Evolutionary conservation across 208 protist genomes (phyloP), one percentile per base, ranked within the genome.

Genomic region (Wallacemonas rigidus): DNA sequence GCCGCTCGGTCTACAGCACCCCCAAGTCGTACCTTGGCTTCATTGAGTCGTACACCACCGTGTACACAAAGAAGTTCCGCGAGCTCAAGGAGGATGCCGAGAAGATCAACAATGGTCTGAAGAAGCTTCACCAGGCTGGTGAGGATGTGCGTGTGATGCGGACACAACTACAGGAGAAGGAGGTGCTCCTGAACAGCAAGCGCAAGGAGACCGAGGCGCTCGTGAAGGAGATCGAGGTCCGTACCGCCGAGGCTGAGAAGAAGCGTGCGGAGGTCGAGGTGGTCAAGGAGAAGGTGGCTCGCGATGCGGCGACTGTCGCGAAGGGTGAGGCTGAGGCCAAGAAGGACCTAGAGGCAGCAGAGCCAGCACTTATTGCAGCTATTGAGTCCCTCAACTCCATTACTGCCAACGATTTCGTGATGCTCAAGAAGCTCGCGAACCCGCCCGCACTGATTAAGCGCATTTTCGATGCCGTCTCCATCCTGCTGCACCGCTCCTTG

Each of bases 391-490:
- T 99, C 41, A 94, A 98, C 76, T 92, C 90, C 63, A 98, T 99
- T 71, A 96, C 85, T 35, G 71, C 95, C 5, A 87, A 89, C 71
- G 97, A 98, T 67, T 98, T 99, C 72, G 84, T 95, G 58, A 98
- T 82, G 55, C 76, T 99, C 58, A 98, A 98, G 83, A 96, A 95
- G 76, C 83, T 99, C 26, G 89, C 95, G 12, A 98, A 98, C 77
- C 98, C 98, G 41, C 98, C 98, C 35, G 87, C 96, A 58, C 80
- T 99, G 40, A 98, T 99, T 77, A 98, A 98, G 85, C 90, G 96
- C 72, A 98, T 99, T 81, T 96, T 99, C 77, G 98, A 99, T 79
- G 92, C 95, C 67, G 98, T 99, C n/a, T 90, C 97, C 9, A 95
- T 99, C 39, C 77, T 98, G 67, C 85, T 95, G 58, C 86, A 95